Conservation (phyloP, 1,284 basidiomycete genomes). For the Austropuccinia psidii region DNA sequence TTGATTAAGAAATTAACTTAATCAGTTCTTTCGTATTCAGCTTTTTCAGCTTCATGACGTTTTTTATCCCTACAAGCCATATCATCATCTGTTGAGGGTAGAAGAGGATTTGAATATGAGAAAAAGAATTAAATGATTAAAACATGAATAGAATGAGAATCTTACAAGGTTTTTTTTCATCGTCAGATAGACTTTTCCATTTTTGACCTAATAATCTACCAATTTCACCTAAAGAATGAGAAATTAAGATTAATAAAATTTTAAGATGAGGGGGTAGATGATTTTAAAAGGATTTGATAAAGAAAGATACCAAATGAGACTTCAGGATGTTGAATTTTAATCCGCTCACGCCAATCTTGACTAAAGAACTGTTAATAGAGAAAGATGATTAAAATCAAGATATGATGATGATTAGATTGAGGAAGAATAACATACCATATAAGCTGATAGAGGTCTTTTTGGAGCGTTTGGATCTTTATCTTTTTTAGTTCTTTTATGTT, state of each 20-base stretch:
- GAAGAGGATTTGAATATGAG: neutral
- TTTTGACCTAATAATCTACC: conserved; percentile 79
- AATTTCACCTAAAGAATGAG: conserved; percentile 56
- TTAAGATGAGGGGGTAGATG: no score
- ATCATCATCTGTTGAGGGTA: conserved; percentile 20
- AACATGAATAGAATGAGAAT: neutral
- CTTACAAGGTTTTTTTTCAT: conserved; percentile 56
- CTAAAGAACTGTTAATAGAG: conserved; percentile 9
- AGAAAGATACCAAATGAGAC: conserved; percentile 12
- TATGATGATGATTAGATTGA: neutral
- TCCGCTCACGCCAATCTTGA: conserved; percentile 34
- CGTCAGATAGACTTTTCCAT: conserved; percentile 77
- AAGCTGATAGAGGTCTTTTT: conserved; percentile 28
- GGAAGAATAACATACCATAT: conserved; percentile 14
- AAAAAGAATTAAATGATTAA: neutral
- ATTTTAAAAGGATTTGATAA: neutral
- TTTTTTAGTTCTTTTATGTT: conserved; percentile 5
- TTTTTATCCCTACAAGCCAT: conserved; percentile 32
- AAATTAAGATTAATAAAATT: neutral
- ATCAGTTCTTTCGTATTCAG: conserved; percentile 25
- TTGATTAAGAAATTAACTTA: no score
- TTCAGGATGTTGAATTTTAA: conserved; percentile 22
- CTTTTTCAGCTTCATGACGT: conserved; percentile 32
- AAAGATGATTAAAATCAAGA: neutral
- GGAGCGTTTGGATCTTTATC: conserved; percentile 28